Percentiles rank a stretch among this genome's conserved stretches.
phyloP scores from a whole-genome alignment of 2,329 filamentous ascomycete genomes.

The Ciborinia camelliae region DNA sequence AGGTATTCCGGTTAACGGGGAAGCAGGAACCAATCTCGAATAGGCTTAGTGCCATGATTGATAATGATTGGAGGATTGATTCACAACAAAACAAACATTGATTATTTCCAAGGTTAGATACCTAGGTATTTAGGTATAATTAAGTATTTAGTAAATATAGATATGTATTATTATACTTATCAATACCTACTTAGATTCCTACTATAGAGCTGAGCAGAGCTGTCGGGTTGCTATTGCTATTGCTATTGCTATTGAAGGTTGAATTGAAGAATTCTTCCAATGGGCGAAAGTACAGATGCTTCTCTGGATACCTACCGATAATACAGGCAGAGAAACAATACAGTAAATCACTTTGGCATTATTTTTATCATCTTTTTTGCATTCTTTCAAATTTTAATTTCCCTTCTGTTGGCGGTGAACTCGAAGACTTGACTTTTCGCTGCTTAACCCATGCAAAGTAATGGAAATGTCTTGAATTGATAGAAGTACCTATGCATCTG shows the following conservation, averaged over 20 bases:
- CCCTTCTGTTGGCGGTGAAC: conserved; percentile 15
- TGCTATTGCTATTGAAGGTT: too few species aligned
- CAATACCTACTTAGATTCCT: too few species aligned
- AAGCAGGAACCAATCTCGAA: conserved; percentile 13
- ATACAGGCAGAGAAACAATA: background rate
- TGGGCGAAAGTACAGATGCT: background rate
- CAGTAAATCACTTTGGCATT: too few species aligned
- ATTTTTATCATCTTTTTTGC: conserved; percentile 3
- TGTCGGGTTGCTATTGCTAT: too few species aligned
- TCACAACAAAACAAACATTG: conserved; percentile 17
- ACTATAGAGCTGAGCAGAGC: too few species aligned
- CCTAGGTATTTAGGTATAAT: too few species aligned
- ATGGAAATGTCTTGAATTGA: conserved; percentile 9
- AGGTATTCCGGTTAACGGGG: conserved; percentile 21
- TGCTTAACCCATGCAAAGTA: conserved; percentile 12
- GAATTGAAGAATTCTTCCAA: background rate
- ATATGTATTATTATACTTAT: too few species aligned
- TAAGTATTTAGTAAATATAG: too few species aligned
- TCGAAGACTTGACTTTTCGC: conserved; percentile 10
- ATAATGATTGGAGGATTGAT: conserved; percentile 1
- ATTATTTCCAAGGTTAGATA: too few species aligned
- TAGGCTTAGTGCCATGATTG: conserved; percentile 8
- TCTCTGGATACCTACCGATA: background rate
- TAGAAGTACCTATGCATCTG: background rate
- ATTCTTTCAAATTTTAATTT: conserved; percentile 8